Evolutionary conservation across 345 rosid genomes (phyloP).

Genomic region (Arabidopsis suecica): DNA sequence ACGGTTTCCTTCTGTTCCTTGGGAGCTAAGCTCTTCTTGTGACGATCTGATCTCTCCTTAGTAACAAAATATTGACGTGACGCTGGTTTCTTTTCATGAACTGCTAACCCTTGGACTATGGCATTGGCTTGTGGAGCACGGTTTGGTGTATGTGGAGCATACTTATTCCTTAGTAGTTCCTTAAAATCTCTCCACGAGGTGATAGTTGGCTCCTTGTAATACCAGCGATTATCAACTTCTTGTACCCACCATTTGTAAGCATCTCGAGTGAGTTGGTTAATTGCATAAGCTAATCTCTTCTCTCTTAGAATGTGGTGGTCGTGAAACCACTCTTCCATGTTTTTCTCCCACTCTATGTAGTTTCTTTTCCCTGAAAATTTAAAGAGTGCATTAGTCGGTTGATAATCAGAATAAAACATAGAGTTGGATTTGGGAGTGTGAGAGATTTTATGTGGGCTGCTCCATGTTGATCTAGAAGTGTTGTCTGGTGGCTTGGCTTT

Average conservation of each 20-base stretch:
- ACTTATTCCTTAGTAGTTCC: too few species aligned
- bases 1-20: too few species aligned
- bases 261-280: neutral
- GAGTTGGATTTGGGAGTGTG: neutral
- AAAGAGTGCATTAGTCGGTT: neutral
- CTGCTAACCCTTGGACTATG: too few species aligned
- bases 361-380: neutral
- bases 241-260: neutral
- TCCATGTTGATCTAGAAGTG: neutral
- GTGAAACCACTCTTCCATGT: neutral
- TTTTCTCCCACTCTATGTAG: neutral
- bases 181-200: neutral
- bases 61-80: too few species aligned
- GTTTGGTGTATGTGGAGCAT: too few species aligned
- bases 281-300: neutral
- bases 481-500: neutral
- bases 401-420: neutral
- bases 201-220: neutral
- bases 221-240: neutral
- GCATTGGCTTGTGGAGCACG: too few species aligned
- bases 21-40: too few species aligned
- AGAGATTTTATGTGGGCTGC: neutral
- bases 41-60: too few species aligned
- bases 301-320: neutral
- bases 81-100: neutral